phyloP scores from a whole-genome alignment of 1,284 basidiomycete species.

The Hortiboletus rubellus region DNA sequence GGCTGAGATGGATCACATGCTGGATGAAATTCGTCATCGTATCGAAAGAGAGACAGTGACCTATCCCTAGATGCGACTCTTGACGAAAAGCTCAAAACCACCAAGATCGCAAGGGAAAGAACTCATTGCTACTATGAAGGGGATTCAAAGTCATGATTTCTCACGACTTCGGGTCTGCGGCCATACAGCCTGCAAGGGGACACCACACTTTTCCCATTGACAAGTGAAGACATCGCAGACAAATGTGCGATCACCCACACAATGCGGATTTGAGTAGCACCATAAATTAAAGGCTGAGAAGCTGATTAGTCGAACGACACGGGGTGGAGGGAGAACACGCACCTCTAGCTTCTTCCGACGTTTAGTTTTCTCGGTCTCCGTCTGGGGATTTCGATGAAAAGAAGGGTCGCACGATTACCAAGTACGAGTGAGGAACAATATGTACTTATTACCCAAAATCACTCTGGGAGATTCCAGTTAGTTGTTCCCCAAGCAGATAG shows the following conservation, averaged over 20 bases:
- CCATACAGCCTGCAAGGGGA: no score
- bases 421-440: not conserved
- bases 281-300: not conserved
- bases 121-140: no score
- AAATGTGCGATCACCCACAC: conserved; percentile 30
- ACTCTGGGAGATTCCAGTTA: not conserved
- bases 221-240: not conserved
- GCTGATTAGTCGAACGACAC: not conserved
- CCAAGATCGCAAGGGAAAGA: no score
- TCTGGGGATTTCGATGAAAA: not conserved
- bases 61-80: no score
- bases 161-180: no score
- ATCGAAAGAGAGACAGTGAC: no score
- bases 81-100: no score
- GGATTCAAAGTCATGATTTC: not conserved
- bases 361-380: not conserved
- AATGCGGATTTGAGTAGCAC: not conserved
- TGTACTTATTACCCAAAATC: not conserved
- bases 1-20: no score
- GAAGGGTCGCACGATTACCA: no score
- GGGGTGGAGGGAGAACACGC: not conserved
- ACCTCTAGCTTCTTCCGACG: not conserved
- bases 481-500: not conserved
- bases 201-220: not conserved
- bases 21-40: no score